Evolutionary conservation across 805 yeast genomes (phyloP).

Genomic region (Kodamaea kaohsiungensis): DNA sequence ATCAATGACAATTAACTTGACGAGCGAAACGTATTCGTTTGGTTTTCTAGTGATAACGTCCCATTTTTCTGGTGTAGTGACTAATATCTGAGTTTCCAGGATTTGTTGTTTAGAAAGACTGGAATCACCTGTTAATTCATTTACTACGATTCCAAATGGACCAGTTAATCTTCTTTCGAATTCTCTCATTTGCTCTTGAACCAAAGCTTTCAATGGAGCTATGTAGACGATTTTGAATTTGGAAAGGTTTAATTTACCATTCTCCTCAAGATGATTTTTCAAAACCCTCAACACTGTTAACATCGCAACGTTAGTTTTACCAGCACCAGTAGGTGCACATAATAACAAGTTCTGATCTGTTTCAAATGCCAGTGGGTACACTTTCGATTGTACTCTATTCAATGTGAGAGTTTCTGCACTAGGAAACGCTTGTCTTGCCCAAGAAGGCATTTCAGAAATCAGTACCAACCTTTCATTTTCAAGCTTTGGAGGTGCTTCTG

Average conservation of each 20-base stretch:
- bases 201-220: slow-evolving; percentile 93
- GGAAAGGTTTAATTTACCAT: slow-evolving; percentile 52
- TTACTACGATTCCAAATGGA: slow-evolving; percentile 68
- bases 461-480: slow-evolving; percentile 50
- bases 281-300: slow-evolving; percentile 68
- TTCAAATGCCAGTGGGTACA: slow-evolving; percentile 75
- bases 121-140: slow-evolving; percentile 90
- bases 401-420: slow-evolving; percentile 61
- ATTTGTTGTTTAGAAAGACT: slow-evolving; percentile 75
- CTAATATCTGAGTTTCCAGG: slow-evolving; percentile 74
- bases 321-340: slow-evolving; percentile 99
- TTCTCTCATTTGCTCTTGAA: slow-evolving; percentile 91
- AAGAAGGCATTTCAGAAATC: slow-evolving; percentile 67
- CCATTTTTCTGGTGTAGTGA: slow-evolving; percentile 98
- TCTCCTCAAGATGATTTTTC: slow-evolving; percentile 48
- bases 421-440: slow-evolving; percentile 82
- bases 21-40: slow-evolving; percentile 57
- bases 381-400: slow-evolving; percentile 82
- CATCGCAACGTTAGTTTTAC: slow-evolving; percentile 97
- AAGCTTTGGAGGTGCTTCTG: slow-evolving; percentile 47
- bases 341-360: slow-evolving; percentile 71
- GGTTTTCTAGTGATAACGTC: slow-evolving; percentile 89
- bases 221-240: slow-evolving; percentile 80
- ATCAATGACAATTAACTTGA: slow-evolving; percentile 77
- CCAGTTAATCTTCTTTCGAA: slow-evolving; percentile 65